A percentile compares a stretch with the other conserved stretches of the same genome.
phyloP scores from a whole-genome alignment of 108 stramenopile genomes.

The Nitzschia sp. region DNA sequence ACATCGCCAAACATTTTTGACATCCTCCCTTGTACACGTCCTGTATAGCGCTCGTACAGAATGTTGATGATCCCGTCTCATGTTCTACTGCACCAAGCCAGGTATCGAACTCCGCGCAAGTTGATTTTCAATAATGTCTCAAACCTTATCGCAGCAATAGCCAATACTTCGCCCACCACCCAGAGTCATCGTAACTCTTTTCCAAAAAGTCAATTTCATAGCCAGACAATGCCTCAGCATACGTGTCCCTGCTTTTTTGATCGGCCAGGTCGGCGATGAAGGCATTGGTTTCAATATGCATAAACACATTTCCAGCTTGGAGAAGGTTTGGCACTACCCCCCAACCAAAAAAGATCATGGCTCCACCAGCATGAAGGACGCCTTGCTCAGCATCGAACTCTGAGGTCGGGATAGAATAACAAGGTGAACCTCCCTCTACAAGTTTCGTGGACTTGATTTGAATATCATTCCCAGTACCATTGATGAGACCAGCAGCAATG shows the following conservation, averaged over 20 bases:
- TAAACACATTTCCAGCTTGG: constrained; percentile 67
- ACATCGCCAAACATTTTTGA: too few relatives aligned
- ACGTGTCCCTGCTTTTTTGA: constrained; percentile 47
- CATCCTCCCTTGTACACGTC: too few relatives aligned
- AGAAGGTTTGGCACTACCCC: constrained; percentile 62
- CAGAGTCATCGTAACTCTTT: constrained; percentile 71
- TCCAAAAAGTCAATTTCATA: constrained; percentile 70
- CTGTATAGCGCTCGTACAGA: background rate
- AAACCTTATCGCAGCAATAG: constrained; percentile 42
- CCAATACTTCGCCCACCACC: constrained; percentile 90
- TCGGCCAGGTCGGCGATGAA: constrained; percentile 61
- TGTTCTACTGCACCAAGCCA: too few relatives aligned
- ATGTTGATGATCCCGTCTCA: background rate
- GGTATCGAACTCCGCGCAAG: background rate
- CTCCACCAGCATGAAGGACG: constrained; percentile 66
- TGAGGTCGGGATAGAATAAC: constrained; percentile 63
- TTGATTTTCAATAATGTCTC: background rate
- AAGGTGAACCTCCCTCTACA: constrained; percentile 72
- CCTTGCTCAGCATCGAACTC: constrained; percentile 69
- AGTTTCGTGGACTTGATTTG: constrained; percentile 72
- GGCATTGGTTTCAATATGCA: constrained; percentile 77
- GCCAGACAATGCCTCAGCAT: constrained; percentile 53
- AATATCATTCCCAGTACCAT: constrained; percentile 64
- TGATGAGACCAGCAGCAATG: constrained; percentile 71
- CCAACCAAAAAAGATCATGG: constrained; percentile 78